These are phyloP conservation scores for Camellia lanceoleosa DNA, from an alignment of 148 eudicot genomes.

Conservation along the genomic window DNA sequence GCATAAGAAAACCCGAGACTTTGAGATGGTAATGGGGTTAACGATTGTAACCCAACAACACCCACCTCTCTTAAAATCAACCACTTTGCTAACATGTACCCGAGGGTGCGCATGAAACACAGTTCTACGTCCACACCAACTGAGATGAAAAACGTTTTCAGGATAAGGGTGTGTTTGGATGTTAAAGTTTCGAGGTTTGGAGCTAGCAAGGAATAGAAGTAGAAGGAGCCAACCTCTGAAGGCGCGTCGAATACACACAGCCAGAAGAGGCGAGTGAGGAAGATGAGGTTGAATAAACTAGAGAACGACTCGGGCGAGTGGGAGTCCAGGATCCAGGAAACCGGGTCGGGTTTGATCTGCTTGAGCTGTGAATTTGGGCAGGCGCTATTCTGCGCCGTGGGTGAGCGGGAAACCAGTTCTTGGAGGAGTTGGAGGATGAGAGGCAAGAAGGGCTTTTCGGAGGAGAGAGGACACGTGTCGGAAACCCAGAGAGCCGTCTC, in stretches of 20 bases:
- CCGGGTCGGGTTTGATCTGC: slow-evolving; percentile 52
- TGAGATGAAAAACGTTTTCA: slow-evolving; percentile 49
- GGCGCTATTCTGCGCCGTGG: slow-evolving; percentile 37
- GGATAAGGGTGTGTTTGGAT: slow-evolving; percentile 37
- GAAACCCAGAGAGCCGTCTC: slow-evolving; percentile 60
- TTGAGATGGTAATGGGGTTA: slow-evolving; percentile 29
- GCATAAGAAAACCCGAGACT: slow-evolving; percentile 69
- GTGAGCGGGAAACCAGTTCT: slow-evolving; percentile 58
- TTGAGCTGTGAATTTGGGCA: slow-evolving; percentile 45
- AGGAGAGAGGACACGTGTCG: slow-evolving; percentile 50
- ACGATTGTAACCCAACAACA: slow-evolving; percentile 49
- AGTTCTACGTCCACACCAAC: slow-evolving; percentile 71
- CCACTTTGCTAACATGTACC: slow-evolving; percentile 83
- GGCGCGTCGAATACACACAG: slow-evolving; percentile 72
- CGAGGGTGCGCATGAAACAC: slow-evolving; percentile 68
- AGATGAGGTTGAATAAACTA: slow-evolving; percentile 50
- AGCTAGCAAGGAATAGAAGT: slow-evolving; percentile 56
- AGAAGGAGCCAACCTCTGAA: slow-evolving; percentile 63
- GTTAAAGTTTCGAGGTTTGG: slow-evolving; percentile 60
- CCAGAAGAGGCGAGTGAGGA: slow-evolving; percentile 74
- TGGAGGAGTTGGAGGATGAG: slow-evolving; percentile 69
- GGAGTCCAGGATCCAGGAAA: slow-evolving; percentile 58
- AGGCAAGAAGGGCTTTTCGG: slow-evolving; percentile 65
- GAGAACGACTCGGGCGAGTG: slow-evolving; percentile 82
- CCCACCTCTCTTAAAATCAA: slow-evolving; percentile 60